A percentile compares a stretch with the other conserved stretches of the same genome.
Evolutionary conservation across 352 stramenopile genomes (phyloP).

Genomic region (Pythium biforme): DNA sequence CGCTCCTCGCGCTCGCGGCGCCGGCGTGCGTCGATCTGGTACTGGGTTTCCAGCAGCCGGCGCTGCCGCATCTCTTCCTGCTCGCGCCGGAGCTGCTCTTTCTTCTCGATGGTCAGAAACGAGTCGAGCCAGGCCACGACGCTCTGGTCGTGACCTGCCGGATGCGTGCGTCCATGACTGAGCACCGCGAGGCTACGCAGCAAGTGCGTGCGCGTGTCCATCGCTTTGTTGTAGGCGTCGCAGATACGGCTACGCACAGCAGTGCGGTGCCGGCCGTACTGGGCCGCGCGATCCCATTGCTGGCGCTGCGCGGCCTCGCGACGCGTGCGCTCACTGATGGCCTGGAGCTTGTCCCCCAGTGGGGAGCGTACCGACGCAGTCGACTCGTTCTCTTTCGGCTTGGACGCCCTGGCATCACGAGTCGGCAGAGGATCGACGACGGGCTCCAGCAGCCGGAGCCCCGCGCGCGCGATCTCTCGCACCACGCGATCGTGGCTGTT

Average conservation of each 20-base stretch:
- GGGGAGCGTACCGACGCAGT: background rate
- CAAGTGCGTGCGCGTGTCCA: slow-evolving; percentile 37
- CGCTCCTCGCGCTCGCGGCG: slow-evolving; percentile 43
- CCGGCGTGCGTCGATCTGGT: slow-evolving; percentile 35
- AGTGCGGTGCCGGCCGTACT: too few relatives aligned
- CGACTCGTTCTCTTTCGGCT: background rate
- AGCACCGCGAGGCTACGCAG: slow-evolving; percentile 37
- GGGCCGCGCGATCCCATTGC: background rate
- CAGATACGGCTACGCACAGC: slow-evolving; percentile 14
- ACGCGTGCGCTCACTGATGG: slow-evolving; percentile 3
- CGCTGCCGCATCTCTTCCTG: slow-evolving; percentile 42
- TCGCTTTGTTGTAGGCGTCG: slow-evolving; percentile 23
- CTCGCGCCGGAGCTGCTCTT: slow-evolving; percentile 33
- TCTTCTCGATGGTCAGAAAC: slow-evolving; percentile 51
- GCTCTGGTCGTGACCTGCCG: slow-evolving; percentile 33
- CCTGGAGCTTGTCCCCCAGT: slow-evolving; percentile 15
- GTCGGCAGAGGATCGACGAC: too few relatives aligned
- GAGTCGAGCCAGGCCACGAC: slow-evolving; percentile 59
- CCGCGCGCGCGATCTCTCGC: too few relatives aligned
- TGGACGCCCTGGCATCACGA: too few relatives aligned
- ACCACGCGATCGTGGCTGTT: too few relatives aligned
- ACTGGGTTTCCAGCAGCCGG: slow-evolving; percentile 45
- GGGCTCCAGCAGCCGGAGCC: too few relatives aligned
- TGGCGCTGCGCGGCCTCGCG: background rate
- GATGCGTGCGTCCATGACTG: slow-evolving; percentile 38